Conservation (phyloP, 2,329 filamentous ascomycete species). For the Aspergillus eucalypticola region DNA sequence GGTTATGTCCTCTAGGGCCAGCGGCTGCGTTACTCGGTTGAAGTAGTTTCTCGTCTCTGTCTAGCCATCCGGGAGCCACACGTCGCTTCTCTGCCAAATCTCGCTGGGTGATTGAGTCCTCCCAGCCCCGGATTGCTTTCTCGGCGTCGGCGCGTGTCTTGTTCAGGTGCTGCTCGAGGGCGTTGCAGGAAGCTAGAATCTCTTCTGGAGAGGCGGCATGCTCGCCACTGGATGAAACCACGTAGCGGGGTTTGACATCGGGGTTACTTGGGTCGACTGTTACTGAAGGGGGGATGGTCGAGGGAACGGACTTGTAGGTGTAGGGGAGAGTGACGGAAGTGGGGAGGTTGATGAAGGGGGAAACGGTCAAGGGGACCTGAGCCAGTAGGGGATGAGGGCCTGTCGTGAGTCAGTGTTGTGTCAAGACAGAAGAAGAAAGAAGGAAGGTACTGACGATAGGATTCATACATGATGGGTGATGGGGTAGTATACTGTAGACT, state of each 20-base stretch:
- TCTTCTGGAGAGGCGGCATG: conserved; percentile 84
- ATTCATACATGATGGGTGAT: conserved; percentile 44
- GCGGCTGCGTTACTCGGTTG: conserved; percentile 46
- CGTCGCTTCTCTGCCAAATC: conserved; percentile 65
- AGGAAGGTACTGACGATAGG: conserved; percentile 39
- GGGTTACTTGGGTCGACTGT: conserved; percentile 53
- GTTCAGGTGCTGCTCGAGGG: conserved; percentile 73
- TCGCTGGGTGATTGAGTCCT: conserved; percentile 60
- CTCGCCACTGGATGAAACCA: conserved; percentile 74
- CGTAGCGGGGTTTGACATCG: conserved; percentile 63
- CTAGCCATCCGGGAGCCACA: conserved; percentile 65
- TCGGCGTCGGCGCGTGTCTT: conserved; percentile 69
- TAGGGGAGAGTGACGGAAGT: conserved; percentile 90
- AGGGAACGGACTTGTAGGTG: conserved; percentile 88
- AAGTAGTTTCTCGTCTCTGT: conserved; percentile 61
- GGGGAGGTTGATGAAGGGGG: conserved; percentile 88
- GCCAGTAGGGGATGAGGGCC: conserved; percentile 83
- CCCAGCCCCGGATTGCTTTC: conserved; percentile 65
- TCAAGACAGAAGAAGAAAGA: background rate
- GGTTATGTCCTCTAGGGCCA: conserved; percentile 12
- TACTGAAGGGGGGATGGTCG: conserved; percentile 75
- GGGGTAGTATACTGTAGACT: background rate
- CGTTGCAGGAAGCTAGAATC: conserved; percentile 78
- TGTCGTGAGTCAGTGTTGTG: conserved; percentile 35
- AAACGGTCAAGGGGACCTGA: conserved; percentile 90